A percentile compares a stretch with the other conserved stretches of the same genome.
These are phyloP conservation scores for Pseudogymnoascus verrucosus DNA, from an alignment of 2,329 filamentous ascomycete genomes.

Conservation along the genomic window DNA sequence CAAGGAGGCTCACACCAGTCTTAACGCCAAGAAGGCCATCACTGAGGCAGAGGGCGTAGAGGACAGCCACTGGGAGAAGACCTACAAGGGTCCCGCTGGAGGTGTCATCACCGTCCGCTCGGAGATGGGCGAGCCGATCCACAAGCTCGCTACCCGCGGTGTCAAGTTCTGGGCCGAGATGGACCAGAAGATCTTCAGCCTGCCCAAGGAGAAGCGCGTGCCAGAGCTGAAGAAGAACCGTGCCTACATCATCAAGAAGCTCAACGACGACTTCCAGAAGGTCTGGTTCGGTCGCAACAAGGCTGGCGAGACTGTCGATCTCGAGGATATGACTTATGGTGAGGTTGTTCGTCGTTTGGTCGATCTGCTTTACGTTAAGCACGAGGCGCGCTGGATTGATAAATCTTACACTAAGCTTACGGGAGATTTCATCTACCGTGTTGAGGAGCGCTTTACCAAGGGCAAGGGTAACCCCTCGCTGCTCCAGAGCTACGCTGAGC, in stretches of 20 bases:
- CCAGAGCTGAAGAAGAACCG: slow-evolving; percentile 81
- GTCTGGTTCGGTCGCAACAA: slow-evolving; percentile 91
- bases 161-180: slow-evolving; percentile 97
- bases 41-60: slow-evolving; percentile 76
- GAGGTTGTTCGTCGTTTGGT: slow-evolving; percentile 83
- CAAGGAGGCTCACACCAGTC: slow-evolving; percentile 81
- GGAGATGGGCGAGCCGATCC: slow-evolving; percentile 98
- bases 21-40: slow-evolving; percentile 84
- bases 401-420: slow-evolving; percentile 73
- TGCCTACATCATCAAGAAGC: slow-evolving; percentile 87
- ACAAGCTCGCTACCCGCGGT: slow-evolving; percentile 95
- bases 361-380: slow-evolving; percentile 84
- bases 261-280: slow-evolving; percentile 95
- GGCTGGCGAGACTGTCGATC: slow-evolving; percentile 69
- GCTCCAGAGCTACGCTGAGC: slow-evolving; percentile 83
- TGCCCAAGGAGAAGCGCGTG: slow-evolving; percentile 90
- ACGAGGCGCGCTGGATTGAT: slow-evolving; percentile 88
- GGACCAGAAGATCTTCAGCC: slow-evolving; percentile 94
- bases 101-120: slow-evolving; percentile 95
- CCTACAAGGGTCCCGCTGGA: slow-evolving; percentile 83
- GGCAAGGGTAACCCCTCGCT: slow-evolving; percentile 63
- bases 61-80: slow-evolving; percentile 82
- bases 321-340: slow-evolving; percentile 93
- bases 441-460: slow-evolving; percentile 93
- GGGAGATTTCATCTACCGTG: slow-evolving; percentile 90